These are phyloP conservation scores for Xylariaceae sp. DNA, from an alignment of 2,329 filamentous ascomycete genomes.

Conservation along the genomic window DNA sequence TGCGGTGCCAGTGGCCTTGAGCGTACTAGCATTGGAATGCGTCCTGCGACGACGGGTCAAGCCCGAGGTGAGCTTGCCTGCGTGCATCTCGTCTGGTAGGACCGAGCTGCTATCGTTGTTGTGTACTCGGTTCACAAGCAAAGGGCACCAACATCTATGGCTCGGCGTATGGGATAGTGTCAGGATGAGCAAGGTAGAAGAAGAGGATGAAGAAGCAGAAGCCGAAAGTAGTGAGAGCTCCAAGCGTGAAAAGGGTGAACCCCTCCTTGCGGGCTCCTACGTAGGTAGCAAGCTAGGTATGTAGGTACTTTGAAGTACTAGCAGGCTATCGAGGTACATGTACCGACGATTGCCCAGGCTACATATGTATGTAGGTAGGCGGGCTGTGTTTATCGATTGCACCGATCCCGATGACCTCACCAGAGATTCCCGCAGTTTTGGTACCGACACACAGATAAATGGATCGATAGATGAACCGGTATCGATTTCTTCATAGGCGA, in stretches of 20 bases:
- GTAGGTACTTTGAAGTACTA: background rate
- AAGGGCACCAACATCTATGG: slow-evolving; percentile 1
- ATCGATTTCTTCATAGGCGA: no score
- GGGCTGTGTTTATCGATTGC: slow-evolving; percentile 29
- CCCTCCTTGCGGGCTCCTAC: slow-evolving; percentile 3
- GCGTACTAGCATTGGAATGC: slow-evolving; percentile 40
- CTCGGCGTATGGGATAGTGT: background rate
- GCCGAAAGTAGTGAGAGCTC: background rate
- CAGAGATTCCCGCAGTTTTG: background rate
- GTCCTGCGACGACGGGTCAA: slow-evolving; percentile 38
- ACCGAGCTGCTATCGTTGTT: background rate
- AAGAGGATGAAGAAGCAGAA: background rate
- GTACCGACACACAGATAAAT: background rate
- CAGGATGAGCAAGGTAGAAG: background rate
- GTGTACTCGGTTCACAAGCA: background rate
- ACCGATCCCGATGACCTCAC: slow-evolving; percentile 31
- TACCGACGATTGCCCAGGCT: background rate
- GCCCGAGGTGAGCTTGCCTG: slow-evolving; percentile 35
- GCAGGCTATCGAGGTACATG: no score
- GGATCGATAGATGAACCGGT: no score
- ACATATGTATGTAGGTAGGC: slow-evolving; percentile 10
- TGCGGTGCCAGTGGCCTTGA: background rate
- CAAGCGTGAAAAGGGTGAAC: background rate
- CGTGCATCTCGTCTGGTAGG: slow-evolving; percentile 33
- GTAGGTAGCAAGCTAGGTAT: background rate